Evolutionary conservation across 164 flowering plant genomes (phyloP).

Genomic region (Protea cynaroides): DNA sequence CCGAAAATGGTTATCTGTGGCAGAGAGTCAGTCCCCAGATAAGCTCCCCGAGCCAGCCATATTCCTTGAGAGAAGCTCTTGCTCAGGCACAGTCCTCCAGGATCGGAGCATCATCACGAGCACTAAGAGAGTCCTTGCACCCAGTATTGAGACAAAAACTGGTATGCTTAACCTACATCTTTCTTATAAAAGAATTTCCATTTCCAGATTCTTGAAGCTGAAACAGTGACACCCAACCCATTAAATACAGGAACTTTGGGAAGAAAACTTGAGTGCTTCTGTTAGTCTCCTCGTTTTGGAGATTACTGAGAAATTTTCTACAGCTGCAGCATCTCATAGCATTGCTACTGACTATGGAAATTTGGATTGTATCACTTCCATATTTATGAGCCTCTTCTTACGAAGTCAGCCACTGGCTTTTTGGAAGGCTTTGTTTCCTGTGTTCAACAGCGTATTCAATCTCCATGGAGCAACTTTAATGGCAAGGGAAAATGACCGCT

Average conservation of each 20-base stretch:
- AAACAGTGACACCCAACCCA: background rate
- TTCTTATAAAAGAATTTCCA: background rate
- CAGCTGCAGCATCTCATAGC: slow-evolving; percentile 66
- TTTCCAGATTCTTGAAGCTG: background rate
- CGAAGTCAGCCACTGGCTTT: slow-evolving; percentile 78
- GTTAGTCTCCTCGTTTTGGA: slow-evolving; percentile 94
- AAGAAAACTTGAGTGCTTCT: slow-evolving; percentile 90
- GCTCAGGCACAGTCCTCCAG: slow-evolving; percentile 99
- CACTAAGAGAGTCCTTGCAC: slow-evolving; percentile 94
- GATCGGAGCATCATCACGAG: slow-evolving; percentile 91
- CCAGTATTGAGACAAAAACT: slow-evolving; percentile 92
- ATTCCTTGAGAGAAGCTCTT: slow-evolving; percentile 95
- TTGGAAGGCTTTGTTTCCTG: slow-evolving; percentile 86
- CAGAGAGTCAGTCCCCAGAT: slow-evolving; percentile 93
- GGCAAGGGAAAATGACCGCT: slow-evolving; percentile 98
- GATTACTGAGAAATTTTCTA: slow-evolving; percentile 70
- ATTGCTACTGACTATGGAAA: slow-evolving; percentile 96
- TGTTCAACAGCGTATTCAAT: slow-evolving; percentile 66
- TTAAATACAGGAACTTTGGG: slow-evolving; percentile 72
- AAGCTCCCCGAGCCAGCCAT: slow-evolving; percentile 98
- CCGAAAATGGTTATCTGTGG: slow-evolving; percentile 89
- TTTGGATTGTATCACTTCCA: slow-evolving; percentile 85
- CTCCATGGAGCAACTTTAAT: slow-evolving; percentile 91
- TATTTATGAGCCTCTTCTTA: slow-evolving; percentile 80
- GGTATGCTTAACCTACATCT: slow-evolving; percentile 31